Evolutionary conservation across 139 green algal species (phyloP).

Genomic region (Medakamo hakoo): DNA sequence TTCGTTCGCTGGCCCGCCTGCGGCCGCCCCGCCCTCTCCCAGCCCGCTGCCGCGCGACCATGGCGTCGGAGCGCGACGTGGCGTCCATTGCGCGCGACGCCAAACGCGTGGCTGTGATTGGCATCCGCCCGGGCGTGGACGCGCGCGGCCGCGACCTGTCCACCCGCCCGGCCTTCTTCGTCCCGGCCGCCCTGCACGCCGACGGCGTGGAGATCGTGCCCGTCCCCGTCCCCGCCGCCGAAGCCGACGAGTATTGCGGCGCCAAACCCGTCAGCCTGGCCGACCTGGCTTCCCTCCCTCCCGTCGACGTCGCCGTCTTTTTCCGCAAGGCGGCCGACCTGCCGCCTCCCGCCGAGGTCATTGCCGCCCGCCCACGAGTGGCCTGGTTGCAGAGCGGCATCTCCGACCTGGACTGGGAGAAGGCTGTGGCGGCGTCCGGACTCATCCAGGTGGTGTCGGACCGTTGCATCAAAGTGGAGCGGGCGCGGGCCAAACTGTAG

Average conservation of each 20-base stretch:
- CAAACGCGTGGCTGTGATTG: no score
- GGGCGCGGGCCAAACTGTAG: not conserved
- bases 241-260: slow-evolving; percentile 11
- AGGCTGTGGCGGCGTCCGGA: slow-evolving; percentile 14
- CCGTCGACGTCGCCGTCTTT: slow-evolving; percentile 19
- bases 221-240: slow-evolving; percentile 23
- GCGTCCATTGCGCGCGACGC: no score
- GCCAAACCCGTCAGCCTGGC: slow-evolving; percentile 2
- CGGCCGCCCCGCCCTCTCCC: no score
- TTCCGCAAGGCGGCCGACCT: not conserved
- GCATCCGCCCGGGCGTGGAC: no score
- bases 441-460: slow-evolving; percentile 21
- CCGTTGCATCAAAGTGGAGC: slow-evolving; percentile 22
- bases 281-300: slow-evolving; percentile 14
- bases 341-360: not conserved
- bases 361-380: not conserved
- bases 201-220: slow-evolving; percentile 21
- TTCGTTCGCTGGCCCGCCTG: no score
- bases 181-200: slow-evolving; percentile 14
- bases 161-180: slow-evolving; percentile 20
- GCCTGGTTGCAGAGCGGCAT: slow-evolving; percentile 31
- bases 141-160: no score
- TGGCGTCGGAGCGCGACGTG: no score
- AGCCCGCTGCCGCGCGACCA: no score
- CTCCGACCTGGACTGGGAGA: slow-evolving; percentile 11